Conservation (phyloP, 805 yeast genomes). For the Lipomyces starkeyi region DNA sequence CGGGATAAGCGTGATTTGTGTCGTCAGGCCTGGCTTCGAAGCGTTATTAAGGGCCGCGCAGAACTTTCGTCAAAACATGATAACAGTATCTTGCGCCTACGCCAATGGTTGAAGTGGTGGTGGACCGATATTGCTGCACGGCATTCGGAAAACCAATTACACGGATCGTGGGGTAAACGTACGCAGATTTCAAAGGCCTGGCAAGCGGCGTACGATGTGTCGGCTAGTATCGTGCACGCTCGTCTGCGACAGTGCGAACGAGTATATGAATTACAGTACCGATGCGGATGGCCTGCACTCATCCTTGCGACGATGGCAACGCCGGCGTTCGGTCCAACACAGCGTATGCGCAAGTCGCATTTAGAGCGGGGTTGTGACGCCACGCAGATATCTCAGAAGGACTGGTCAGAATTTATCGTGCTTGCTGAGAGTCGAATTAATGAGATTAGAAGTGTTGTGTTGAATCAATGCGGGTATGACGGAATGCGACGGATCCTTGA, state of each 20-base stretch:
- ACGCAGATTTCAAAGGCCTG: constrained; percentile 35
- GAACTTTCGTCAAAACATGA: constrained; percentile 36
- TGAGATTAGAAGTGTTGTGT: constrained; percentile 27
- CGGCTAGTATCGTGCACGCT: constrained; percentile 39
- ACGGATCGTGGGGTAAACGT: constrained; percentile 36
- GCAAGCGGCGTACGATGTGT: constrained; percentile 35
- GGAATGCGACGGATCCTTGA: constrained; percentile 37
- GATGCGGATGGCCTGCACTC: constrained; percentile 41
- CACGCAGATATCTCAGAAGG: constrained; percentile 37
- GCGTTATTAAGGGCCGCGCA: constrained; percentile 37
- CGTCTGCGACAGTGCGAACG: constrained; percentile 38
- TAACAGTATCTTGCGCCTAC: constrained; percentile 28
- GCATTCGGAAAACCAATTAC: constrained; percentile 31
- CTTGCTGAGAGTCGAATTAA: constrained; percentile 30
- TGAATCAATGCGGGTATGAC: constrained; percentile 34
- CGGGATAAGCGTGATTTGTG: constrained; percentile 29
- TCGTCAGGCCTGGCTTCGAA: constrained; percentile 30
- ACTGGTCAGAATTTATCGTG: constrained; percentile 35
- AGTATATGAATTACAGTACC: constrained; percentile 37
- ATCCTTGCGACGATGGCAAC: constrained; percentile 39
- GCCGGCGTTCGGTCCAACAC: constrained; percentile 38
- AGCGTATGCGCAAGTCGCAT: constrained; percentile 38
- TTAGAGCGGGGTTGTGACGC: constrained; percentile 40
- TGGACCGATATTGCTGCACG: constrained; percentile 40
- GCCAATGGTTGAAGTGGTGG: constrained; percentile 41